phyloP scores from a whole-genome alignment of 768 basidiomycete species.

The Termitomyces sp. region DNA sequence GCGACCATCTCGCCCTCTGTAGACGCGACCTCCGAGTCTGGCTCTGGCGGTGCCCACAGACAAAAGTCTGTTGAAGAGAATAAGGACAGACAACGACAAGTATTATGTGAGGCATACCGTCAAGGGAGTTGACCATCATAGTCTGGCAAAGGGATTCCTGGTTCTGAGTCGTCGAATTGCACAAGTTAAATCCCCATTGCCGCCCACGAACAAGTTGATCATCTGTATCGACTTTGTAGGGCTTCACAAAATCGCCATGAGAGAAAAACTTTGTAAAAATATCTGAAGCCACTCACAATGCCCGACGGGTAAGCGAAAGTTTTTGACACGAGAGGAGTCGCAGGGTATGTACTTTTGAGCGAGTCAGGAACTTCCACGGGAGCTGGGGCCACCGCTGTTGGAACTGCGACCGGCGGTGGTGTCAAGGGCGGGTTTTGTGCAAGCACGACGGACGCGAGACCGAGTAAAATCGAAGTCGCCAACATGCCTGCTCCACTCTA shows the following conservation, averaged over 20 bases:
- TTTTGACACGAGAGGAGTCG: conserved; percentile 36
- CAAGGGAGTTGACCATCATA: conserved; percentile 41
- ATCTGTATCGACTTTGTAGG: conserved; percentile 26
- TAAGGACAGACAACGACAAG: neutral
- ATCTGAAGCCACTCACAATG: conserved; percentile 26
- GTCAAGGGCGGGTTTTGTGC: conserved; percentile 4
- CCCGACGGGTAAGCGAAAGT: conserved; percentile 34
- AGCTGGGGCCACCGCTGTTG: neutral
- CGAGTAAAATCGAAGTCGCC: conserved; percentile 1
- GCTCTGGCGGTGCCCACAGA: conserved; percentile 52
- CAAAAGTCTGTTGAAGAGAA: conserved; percentile 51
- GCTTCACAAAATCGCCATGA: conserved; percentile 11
- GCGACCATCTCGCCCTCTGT: conserved; percentile 69
- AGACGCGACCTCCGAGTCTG: conserved; percentile 52
- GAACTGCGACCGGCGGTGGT: neutral
- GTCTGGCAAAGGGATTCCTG: conserved; percentile 52
- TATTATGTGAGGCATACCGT: conserved; percentile 28
- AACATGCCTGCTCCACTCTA: neutral
- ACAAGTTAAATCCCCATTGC: conserved; percentile 56
- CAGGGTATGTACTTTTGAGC: conserved; percentile 27
- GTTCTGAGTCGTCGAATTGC: conserved; percentile 52
- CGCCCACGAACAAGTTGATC: conserved; percentile 34
- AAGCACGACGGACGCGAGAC: neutral
- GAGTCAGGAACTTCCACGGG: conserved; percentile 3
- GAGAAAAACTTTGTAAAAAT: neutral